Evolutionary conservation across 2,329 filamentous ascomycete genomes (phyloP).

Genomic region (Alternaria hordeiaustralica): DNA sequence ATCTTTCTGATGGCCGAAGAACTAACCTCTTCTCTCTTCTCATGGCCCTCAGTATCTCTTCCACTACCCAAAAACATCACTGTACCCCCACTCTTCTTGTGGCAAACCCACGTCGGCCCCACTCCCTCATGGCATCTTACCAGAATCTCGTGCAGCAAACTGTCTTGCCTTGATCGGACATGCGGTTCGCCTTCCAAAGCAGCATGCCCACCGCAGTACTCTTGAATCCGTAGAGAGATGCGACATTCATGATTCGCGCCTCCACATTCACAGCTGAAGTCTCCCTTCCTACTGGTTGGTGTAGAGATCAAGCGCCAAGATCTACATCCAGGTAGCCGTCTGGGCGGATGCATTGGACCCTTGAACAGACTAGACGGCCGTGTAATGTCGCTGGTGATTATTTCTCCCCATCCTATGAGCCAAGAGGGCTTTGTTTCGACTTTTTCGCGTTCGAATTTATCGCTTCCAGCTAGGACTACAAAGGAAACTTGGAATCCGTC

Average conservation of each 20-base stretch:
- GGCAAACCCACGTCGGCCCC: not conserved
- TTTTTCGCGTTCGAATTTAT: not conserved
- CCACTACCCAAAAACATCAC: not conserved
- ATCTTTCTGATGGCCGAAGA: not conserved
- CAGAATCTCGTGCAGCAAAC: not conserved
- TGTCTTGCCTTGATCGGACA: not conserved
- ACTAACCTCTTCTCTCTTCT: not conserved
- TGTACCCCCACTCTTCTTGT: not conserved
- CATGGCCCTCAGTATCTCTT: not conserved
- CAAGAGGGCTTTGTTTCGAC: not conserved
- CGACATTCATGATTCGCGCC: not conserved
- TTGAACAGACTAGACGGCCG: not conserved
- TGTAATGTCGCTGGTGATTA: not conserved
- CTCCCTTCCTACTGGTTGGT: not conserved
- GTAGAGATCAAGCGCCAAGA: not conserved
- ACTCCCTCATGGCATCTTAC: not conserved
- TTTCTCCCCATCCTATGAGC: not conserved
- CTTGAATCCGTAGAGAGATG: not conserved
- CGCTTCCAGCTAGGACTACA: not conserved
- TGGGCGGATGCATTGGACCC: not conserved
- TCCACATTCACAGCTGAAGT: not conserved
- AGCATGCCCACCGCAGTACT: not conserved
- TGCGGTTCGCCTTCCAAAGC: not conserved
- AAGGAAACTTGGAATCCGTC: not conserved
- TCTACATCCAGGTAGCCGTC: not conserved